These are phyloP conservation scores for Leptodontidium sp. DNA, from an alignment of 2,329 filamentous ascomycete genomes.

Conservation along the genomic window DNA sequence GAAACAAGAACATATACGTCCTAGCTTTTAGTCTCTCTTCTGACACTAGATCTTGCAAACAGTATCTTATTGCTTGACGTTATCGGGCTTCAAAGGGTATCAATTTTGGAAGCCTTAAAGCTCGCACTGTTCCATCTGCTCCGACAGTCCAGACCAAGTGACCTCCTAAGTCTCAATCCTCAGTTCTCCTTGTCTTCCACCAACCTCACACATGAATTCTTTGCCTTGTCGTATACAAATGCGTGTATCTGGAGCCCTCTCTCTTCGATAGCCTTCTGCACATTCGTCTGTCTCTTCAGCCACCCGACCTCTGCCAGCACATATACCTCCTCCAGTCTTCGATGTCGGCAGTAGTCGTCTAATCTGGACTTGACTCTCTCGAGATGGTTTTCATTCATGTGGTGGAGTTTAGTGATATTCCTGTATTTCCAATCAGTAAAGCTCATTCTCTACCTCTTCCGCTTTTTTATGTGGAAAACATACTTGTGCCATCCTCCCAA, in stretches of 20 bases:
- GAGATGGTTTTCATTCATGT: conserved; percentile 31
- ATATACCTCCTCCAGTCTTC: conserved; percentile 68
- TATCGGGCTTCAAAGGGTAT: not conserved
- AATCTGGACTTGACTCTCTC: conserved; percentile 16
- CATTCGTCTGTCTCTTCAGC: conserved; percentile 63
- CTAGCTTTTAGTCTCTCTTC: too few relatives aligned
- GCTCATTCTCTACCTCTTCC: not conserved
- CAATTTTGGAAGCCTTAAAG: not conserved
- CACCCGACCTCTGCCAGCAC: conserved; percentile 64
- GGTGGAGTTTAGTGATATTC: conserved; percentile 39
- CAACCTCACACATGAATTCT: conserved; percentile 61
- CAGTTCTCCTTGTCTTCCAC: conserved; percentile 50
- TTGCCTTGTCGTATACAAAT: conserved; percentile 67
- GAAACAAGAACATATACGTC: too few relatives aligned
- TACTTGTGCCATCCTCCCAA: conserved; percentile 61
- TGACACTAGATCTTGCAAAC: too few relatives aligned
- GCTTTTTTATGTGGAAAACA: conserved; percentile 41
- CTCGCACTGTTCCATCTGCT: not conserved
- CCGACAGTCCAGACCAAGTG: not conserved
- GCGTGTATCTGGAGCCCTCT: conserved; percentile 68
- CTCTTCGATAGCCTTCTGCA: conserved; percentile 66
- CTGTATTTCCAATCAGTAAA: conserved; percentile 19
- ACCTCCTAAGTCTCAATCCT: not conserved
- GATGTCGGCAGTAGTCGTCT: conserved; percentile 52
- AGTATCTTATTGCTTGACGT: not conserved